A percentile compares a stretch with the other conserved stretches of the same genome.
These are phyloP conservation scores for Pichia sp. DNA, from an alignment of 1,139 yeast genomes.

Conservation along the genomic window DNA sequence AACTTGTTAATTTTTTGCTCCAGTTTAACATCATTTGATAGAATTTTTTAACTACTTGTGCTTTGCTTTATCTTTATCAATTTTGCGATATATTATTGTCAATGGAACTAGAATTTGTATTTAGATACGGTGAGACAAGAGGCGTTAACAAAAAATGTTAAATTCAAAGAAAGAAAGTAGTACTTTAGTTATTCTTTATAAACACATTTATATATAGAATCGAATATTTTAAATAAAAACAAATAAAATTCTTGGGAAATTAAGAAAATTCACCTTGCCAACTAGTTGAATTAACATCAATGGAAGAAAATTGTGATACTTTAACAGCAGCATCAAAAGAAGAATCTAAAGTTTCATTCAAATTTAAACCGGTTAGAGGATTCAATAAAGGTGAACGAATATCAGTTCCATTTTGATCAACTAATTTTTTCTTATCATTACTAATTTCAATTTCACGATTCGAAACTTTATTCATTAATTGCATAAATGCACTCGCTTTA, in stretches of 20 bases:
- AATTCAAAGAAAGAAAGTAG: too few relatives aligned
- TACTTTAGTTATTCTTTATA: too few relatives aligned
- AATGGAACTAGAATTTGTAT: too few relatives aligned
- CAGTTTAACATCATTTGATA: too few relatives aligned
- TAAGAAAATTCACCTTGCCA: constrained; percentile 13
- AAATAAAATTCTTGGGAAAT: not conserved
- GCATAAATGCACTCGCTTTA: constrained; percentile 29
- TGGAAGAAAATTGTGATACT: constrained; percentile 1
- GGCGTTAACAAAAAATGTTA: too few relatives aligned
- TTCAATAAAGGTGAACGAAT: constrained; percentile 5
- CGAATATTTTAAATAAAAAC: not conserved
- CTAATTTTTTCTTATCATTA: constrained; percentile 23
- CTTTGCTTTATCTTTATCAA: not conserved
- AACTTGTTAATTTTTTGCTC: too few relatives aligned
- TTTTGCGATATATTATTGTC: too few relatives aligned
- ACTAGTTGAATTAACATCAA: constrained; percentile 2
- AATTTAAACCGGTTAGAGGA: constrained; percentile 2
- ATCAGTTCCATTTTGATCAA: constrained; percentile 18
- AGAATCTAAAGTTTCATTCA: constrained; percentile 1
- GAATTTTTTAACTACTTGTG: too few relatives aligned
- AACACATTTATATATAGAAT: too few relatives aligned
- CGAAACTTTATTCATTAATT: constrained; percentile 29
- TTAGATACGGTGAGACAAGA: too few relatives aligned
- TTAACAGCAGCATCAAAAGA: constrained; percentile 10
- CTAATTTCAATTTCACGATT: constrained; percentile 29